Evolutionary conservation across 805 yeast species (phyloP), one percentile per base, ranked within the genome.

Genomic region (Yarrowia bubula): DNA sequence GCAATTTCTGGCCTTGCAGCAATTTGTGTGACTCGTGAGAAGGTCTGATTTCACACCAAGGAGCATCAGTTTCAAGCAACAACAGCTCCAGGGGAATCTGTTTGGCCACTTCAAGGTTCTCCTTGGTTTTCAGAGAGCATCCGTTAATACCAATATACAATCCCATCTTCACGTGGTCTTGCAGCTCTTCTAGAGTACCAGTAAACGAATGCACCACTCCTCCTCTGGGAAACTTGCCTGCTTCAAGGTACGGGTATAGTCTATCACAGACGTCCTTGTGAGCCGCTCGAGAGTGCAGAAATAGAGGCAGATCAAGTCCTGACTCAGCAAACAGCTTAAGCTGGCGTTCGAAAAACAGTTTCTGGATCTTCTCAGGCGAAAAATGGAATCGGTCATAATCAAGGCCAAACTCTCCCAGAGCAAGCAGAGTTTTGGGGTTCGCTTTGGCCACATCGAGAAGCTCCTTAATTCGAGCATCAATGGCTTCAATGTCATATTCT

Each of bases 151-250:
- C 92, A 61, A 95, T 83, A 69, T 79, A 89, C 50, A 90, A 81
- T 0, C 87, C 91, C 57, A 84, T 74, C 0, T 77, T 77, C 18
- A 92, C 74, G 32, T 92, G 71, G 61, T 79, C 78, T 6, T 80
- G 70, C 68, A 91, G 75, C 68, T 95, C 98, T 5, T 79, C 82
- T 14, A 74, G 65, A 0, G 91, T 80, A 1, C 98, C 99, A 0
- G 99, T 93, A 75, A 93, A 95, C 0, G 98, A 92, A 75, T 95
- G 99, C 1, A 95, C 93, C 7, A 95, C 93, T n/a, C 95, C 93
- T 44, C 84, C 82, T 39, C 83, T 71, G 0, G 77, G 73, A 32
- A 82, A 75, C 63, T 72, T 71, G 58, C 83, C 71, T 0, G 47
- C 61, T 15, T 65, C 33, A 1, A 89, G 68, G 70, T 84, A 90